Evolutionary conservation across 768 basidiomycete species (phyloP), one percentile per base, ranked within the genome.

Genomic region (Agaricus sinodeliciosus): DNA sequence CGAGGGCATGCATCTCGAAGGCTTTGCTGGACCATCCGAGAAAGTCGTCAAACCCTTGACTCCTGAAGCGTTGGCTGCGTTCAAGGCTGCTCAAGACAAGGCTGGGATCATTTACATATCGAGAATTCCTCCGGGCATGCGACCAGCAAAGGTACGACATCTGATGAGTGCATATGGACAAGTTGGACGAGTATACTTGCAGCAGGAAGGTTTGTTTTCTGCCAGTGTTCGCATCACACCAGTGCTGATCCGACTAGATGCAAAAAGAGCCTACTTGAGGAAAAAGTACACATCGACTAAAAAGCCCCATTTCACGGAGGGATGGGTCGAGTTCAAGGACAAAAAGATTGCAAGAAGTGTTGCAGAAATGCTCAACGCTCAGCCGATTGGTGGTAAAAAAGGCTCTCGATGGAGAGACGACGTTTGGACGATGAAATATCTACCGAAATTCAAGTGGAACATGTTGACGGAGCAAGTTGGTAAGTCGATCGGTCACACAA

Each of bases 401-500:
- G 86, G 87, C 4, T 78, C 82, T 2, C 76, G 91, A 54, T 97
- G 92, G 90, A 76, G 91, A 64, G 95, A 98, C 63, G 96, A 99
- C 59, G 84, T 99, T 7, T 99, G 96, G 96, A 97, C 96, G 52
- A 95, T 98, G 93, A 95, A 95, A 65, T 99, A 99, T 66, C 72
- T 99, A 54, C 94, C 94, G 8, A 88, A 84, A 62, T 99, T 98
- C 77, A 96, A 94, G 62, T 99, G 96, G 96, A 84, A 88, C 68
- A 96, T 96, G 95, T 74, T 99, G 54, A 94, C 92, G 5, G 96
- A 98, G 69, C 95, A 97, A 78, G 86, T 99, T 60, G 93, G 95
- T 95, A 64, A 67, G 94, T 78, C 36, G 42, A 18, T 43, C 16
- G 41, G 36, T 42, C 1, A 16, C 7, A 35, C 18, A 26, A 46